Percentiles rank a stretch among this genome's conserved stretches.
These are phyloP conservation scores for Favolaschia claudopus DNA, from an alignment of 768 basidiomycete species.

Conservation along the genomic window DNA sequence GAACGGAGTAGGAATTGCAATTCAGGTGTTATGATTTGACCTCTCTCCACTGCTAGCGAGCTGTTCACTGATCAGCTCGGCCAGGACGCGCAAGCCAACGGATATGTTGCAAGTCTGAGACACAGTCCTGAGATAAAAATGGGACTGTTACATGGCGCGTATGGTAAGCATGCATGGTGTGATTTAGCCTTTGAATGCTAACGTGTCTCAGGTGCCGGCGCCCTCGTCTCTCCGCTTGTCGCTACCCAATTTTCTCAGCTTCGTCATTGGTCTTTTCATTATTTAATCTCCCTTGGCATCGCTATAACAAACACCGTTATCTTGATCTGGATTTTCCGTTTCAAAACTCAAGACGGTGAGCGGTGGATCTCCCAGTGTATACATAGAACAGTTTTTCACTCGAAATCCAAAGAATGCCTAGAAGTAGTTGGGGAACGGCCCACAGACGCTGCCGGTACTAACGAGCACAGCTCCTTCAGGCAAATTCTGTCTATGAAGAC, in stretches of 20 bases:
- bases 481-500: conserved; percentile 52
- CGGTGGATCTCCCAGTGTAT: neutral
- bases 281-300: conserved; percentile 61
- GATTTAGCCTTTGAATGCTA: neutral
- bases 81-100: conserved; percentile 63
- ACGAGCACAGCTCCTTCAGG: conserved; percentile 44
- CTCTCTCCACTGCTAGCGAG: too few relatives aligned
- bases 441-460: conserved; percentile 27
- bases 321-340: conserved; percentile 36
- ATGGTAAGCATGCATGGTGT: conserved; percentile 41
- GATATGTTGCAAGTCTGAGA: conserved; percentile 56
- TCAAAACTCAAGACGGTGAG: conserved; percentile 40
- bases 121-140: conserved; percentile 55
- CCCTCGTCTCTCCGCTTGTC: conserved; percentile 63
- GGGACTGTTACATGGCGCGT: conserved; percentile 57
- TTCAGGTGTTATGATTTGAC: conserved; percentile 42
- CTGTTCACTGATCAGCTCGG: too few relatives aligned
- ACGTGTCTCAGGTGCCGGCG: conserved; percentile 45
- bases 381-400: neutral
- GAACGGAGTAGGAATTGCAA: conserved; percentile 58
- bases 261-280: conserved; percentile 67
- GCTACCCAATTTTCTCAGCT: conserved; percentile 69
- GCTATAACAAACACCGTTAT: conserved; percentile 47
- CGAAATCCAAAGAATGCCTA: conserved; percentile 7
- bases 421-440: conserved; percentile 36